A percentile compares a stretch with the other conserved stretches of the same genome.
These are phyloP conservation scores for Melastoma malabathricum DNA, from an alignment of 345 rosid genomes.

Conservation along the genomic window DNA sequence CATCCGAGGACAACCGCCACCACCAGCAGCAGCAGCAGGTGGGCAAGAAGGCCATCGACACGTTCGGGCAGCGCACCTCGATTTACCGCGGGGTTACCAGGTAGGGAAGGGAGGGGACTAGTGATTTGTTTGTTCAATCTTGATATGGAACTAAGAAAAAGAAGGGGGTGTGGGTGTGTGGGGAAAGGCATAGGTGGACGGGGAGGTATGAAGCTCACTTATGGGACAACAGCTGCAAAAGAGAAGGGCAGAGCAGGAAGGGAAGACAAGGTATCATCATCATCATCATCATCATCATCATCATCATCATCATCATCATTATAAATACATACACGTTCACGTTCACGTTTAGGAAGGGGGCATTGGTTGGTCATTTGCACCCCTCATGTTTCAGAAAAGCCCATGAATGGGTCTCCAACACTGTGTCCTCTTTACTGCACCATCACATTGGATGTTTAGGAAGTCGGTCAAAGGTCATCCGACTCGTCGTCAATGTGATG, in stretches of 20 bases:
- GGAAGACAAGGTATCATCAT: constrained; percentile 29
- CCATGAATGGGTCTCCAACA: too few species aligned
- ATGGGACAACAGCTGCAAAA: constrained; percentile 43
- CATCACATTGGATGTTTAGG: too few species aligned
- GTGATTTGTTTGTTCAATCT: background rate
- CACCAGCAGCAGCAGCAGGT: constrained; percentile 11
- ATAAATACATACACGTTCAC: too few species aligned
- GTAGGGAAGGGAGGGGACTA: constrained; percentile 12
- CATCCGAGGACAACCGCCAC: constrained; percentile 1
- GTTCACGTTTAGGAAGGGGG: too few species aligned
- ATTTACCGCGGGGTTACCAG: constrained; percentile 84
- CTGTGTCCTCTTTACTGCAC: too few species aligned
- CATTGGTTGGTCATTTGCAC: too few species aligned
- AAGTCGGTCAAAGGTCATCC: too few species aligned
- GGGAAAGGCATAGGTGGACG: constrained; percentile 35
- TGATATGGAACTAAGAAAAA: background rate
- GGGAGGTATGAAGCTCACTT: constrained; percentile 42
- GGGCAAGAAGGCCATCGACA: constrained; percentile 44
- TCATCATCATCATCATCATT: too few species aligned
- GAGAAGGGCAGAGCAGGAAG: constrained; percentile 48
- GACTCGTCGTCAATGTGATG: too few species aligned
- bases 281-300: too few species aligned
- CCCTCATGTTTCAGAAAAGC: too few species aligned
- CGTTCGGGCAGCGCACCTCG: constrained; percentile 87
- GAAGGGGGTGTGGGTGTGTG: background rate